Base-by-base conservation (phyloP, 1,284 basidiomycete genomes). In the Ustilago shanxiensis region DNA sequence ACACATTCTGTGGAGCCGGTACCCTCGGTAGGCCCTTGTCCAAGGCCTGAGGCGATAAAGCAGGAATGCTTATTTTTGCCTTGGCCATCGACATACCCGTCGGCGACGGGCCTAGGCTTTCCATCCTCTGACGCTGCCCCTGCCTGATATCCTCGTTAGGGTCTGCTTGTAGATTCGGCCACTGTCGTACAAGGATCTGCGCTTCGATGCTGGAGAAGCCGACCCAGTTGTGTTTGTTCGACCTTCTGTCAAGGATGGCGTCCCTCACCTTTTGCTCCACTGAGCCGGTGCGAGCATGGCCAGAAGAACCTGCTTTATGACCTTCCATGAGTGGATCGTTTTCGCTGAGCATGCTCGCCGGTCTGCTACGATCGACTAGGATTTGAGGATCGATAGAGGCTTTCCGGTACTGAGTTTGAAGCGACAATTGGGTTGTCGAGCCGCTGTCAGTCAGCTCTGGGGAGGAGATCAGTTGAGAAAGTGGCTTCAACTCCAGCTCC, bases 401-500 rank as follows among this genome's bases (percentile, higher is more conserved):
- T 8, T 35, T 26, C 2, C 45, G 41, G 24, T 18, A 20, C 18
- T 52, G 41, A n/a, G 49, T 29, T 29, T 64, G 64, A 18, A 71
- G 61, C 16, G 73, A 67, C 51, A 68, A 31, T 14, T 68, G 68
- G 13, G 60, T 44, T 3, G 53, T 26, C n/a, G 37, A 10, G 9
- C 16, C 24, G 20, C 16, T 53, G 13, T 53, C 57, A 4, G 29
- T 3, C 3, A 16, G 39, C 2, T 64, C 53, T n/a, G 57, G 24
- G 18, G 69, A 39, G 11, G 65, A 44, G 13, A 64, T 22, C 16
- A 76, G 44, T 29, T 79, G 73, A 24, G 62, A n/a, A 5, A 79
- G 50, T 2, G 79, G 72, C 51, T 62, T 64, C 50, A 81, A 60
- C 24, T 81, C 76, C 58, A 81, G 61, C 55, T 81, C 80, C 31